Evolutionary conservation across 306 rosid genomes (phyloP), one percentile per base, ranked within the genome.

Genomic region (Lotus japonicus): DNA sequence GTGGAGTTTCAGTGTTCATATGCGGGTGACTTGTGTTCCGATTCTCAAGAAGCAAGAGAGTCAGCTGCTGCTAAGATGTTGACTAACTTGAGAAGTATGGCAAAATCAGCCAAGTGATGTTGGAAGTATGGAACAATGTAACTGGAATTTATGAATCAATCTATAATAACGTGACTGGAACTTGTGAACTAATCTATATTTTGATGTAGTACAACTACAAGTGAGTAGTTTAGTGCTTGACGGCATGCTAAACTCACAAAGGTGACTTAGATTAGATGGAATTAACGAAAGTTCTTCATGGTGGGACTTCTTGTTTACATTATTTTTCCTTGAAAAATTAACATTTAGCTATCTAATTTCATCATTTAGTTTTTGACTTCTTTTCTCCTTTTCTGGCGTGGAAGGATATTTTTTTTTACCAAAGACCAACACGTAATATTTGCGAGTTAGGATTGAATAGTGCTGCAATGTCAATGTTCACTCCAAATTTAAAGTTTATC

Each of bases 1-100:
- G 56, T 59, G 17, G 63, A 85, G 59, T 88, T 86, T 60, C 86
- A 82, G 63, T 74, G 69, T 64, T 73, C 84, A 14, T 38, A 57
- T 23, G 58, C 43, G 11, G 79, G 94, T 19, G 74, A 76, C 10
- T 10, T 11, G 71, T 54, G 74, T 74, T 57, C 60, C 15, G 44
- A 5, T 78, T 74, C 85, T 69, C 42, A 4, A 11, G 75, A 78
- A 74, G 85, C 85, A 44, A 78, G 80, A 70, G 85, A 87, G 36
- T 87, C 85, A n/a, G 88, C 88, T 21, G 94, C 96, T 10, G 78
- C 61, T 33, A 54, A 58, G 72, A 74, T 77, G 77, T 51, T 81
- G 77, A 42, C 55, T 5, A 65, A 33, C 11, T 43, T 77, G 0
- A 77, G 51, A 68, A 77, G 50, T 50, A 51, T 58, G 65, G 56